Evolutionary conservation across 805 yeast species (phyloP).

Genomic region (Martiniozyma abietophila): DNA sequence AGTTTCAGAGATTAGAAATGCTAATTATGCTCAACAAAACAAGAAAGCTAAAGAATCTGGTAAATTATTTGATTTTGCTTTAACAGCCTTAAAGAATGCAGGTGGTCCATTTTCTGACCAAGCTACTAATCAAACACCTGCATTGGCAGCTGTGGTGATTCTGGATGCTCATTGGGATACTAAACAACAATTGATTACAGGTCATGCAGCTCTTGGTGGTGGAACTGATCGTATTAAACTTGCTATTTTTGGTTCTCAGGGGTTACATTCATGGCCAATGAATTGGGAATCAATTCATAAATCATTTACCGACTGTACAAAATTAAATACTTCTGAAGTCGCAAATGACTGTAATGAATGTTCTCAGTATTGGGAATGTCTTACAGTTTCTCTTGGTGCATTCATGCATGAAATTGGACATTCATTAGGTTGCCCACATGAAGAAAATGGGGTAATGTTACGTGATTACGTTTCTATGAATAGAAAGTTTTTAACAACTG

Average conservation of each 20-base stretch:
- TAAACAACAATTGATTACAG: slow-evolving; percentile 45
- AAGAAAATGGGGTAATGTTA: slow-evolving; percentile 82
- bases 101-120: slow-evolving; percentile 44
- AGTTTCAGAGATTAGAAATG: slow-evolving; percentile 62
- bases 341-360: slow-evolving; percentile 85
- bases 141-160: slow-evolving; percentile 77
- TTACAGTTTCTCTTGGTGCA: slow-evolving; percentile 82
- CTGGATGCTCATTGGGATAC: slow-evolving; percentile 82
- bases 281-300: slow-evolving; percentile 61
- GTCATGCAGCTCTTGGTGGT: slow-evolving; percentile 95
- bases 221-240: slow-evolving; percentile 59
- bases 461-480: slow-evolving; percentile 77
- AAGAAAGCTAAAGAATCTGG: slow-evolving; percentile 62
- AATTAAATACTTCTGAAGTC: slow-evolving; percentile 54
- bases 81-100: slow-evolving; percentile 53
- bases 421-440: slow-evolving; percentile 84
- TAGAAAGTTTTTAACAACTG: slow-evolving; percentile 72
- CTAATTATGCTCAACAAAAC: slow-evolving; percentile 83
- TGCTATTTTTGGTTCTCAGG: slow-evolving; percentile 93
- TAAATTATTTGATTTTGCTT: slow-evolving; percentile 67
- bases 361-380: slow-evolving; percentile 84
- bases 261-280: slow-evolving; percentile 89
- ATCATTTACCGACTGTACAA: slow-evolving; percentile 65
- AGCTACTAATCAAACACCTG: slow-evolving; percentile 32
- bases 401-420: slow-evolving; percentile 96